Percentiles rank a stretch among this genome's conserved stretches.
These are phyloP conservation scores for Aphanomyces astaci DNA, from an alignment of 352 stramenopile species.

Conservation along the genomic window DNA sequence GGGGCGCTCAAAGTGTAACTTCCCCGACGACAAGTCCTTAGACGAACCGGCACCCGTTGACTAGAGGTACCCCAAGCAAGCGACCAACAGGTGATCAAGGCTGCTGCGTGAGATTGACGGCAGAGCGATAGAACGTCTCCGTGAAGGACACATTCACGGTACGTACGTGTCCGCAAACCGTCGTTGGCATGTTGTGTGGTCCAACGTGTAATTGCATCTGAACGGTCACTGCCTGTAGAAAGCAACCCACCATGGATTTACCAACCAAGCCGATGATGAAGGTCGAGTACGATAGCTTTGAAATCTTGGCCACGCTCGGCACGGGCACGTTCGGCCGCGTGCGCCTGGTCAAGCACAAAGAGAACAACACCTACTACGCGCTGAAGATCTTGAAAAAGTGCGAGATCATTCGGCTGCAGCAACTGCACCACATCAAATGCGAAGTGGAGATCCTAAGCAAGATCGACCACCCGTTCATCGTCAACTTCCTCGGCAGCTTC, in stretches of 20 bases:
- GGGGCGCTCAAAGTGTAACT: constrained; percentile 19
- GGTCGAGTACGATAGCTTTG: constrained; percentile 48
- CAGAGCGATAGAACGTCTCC: neutral
- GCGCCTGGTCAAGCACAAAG: constrained; percentile 64
- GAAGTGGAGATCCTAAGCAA: constrained; percentile 84
- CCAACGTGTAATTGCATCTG: neutral
- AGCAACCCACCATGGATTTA: constrained; percentile 7
- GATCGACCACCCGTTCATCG: constrained; percentile 86
- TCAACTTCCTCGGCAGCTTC: constrained; percentile 81
- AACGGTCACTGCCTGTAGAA: neutral
- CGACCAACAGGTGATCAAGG: neutral
- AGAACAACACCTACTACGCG: constrained; percentile 55
- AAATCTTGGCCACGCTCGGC: constrained; percentile 65
- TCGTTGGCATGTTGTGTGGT: neutral
- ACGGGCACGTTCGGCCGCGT: constrained; percentile 87
- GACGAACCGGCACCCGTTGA: neutral
- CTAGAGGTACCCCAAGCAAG: too few relatives aligned
- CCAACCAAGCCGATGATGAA: constrained; percentile 14
- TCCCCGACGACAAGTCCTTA: neutral
- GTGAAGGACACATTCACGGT: constrained; percentile 2
- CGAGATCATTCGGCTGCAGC: constrained; percentile 82
- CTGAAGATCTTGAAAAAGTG: constrained; percentile 92
- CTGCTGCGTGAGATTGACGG: neutral
- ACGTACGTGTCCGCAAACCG: neutral
- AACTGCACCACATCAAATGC: constrained; percentile 88